Base-by-base conservation (phyloP, 1,139 yeast genomes). In the Yamadazyma spencermartinsiae region DNA sequence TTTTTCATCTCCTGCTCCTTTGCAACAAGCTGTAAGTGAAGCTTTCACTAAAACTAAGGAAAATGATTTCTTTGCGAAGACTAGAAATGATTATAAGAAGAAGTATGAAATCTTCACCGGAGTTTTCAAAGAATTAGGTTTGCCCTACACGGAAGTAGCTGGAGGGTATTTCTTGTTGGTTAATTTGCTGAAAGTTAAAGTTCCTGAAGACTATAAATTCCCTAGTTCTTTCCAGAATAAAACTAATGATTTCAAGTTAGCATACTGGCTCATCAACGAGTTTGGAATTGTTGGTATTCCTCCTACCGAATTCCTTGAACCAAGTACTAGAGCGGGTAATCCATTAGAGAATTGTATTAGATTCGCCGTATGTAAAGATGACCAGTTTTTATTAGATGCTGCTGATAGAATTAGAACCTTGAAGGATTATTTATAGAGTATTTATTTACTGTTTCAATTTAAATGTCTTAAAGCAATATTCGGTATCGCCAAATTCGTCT, bases 341-440 rank as follows among this genome's bases (percentile, higher is more conserved):
- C 79, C 82, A 13, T 89, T 92, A 37, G 96, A 89, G 56, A 84
- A 86, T 51, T 80, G 89, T 58, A 70, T 92, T 45, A 80, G 98
- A 58, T 90, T 92, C 61, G 98, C 98, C 12, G 95, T 92, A 13
- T 92, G 98, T 72, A 92, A 92, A 66, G 96, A 86, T 52, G 95
- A 92, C 57, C 70, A 68, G 4, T 72, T 87, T 44, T 74, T 92
- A 49, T 80, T 79, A 47, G 88, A 84, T 49, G 98, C 98, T 0
- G 95, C 84, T 14, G 75, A 70, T 42, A 80, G 90, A 64, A 75
- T 92, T 49, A 70, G 75, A 51, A 76, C 75, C 32, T 74, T 92
- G 54, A 84, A 84, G 64, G 65, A 85, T 38, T 87, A 82, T 60
- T 63, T 79, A 46, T 68, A 54, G 35, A 36, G 18, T 19, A 26